Percentiles rank a stretch among this genome's conserved stretches.
These are phyloP conservation scores for Colletotrichum viniferum DNA, from an alignment of 2,329 filamentous ascomycete genomes.

Conservation along the genomic window DNA sequence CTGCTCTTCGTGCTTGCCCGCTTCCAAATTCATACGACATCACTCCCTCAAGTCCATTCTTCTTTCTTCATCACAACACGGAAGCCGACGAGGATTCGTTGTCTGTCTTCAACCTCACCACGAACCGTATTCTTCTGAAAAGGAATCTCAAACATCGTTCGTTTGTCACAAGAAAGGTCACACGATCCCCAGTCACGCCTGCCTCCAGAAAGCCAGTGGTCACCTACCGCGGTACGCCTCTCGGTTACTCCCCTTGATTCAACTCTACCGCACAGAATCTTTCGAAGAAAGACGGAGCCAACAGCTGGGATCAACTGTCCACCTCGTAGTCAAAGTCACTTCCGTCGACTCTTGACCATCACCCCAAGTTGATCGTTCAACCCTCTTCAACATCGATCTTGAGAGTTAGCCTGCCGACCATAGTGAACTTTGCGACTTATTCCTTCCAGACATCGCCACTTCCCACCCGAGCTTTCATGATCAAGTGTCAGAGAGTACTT, in stretches of 20 bases:
- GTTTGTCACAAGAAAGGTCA: background rate
- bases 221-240: no score
- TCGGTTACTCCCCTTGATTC: no score
- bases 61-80: background rate
- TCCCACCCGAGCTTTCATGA: accelerated
- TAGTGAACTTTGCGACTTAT: background rate
- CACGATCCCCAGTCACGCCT: no score
- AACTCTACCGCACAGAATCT: no score
- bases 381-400: background rate
- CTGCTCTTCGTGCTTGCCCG: background rate
- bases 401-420: background rate
- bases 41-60: background rate
- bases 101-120: background rate
- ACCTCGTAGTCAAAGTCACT: no score
- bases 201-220: no score
- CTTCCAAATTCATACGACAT: background rate
- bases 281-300: no score
- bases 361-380: background rate
- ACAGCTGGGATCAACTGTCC: accelerated
- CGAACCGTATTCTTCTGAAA: accelerated
- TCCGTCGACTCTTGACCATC: background rate
- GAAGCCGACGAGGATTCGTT: accelerated
- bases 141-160: background rate
- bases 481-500: accelerated
- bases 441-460: background rate